These are phyloP conservation scores for Maudiozyma humilis DNA, from an alignment of 1,139 yeast species.

Conservation along the genomic window DNA sequence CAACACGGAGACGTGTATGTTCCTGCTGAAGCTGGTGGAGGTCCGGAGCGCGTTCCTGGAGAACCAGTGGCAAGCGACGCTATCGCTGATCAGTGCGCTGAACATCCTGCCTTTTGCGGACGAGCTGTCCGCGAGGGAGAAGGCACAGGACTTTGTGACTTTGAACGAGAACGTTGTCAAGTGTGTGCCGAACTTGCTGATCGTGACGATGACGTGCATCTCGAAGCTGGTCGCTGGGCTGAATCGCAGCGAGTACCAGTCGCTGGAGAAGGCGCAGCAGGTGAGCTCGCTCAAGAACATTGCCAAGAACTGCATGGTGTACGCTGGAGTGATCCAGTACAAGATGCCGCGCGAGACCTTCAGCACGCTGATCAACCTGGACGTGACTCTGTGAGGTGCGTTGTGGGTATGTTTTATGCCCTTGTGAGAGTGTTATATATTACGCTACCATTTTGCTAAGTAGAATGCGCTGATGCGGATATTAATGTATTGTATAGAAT, in stretches of 20 bases:
- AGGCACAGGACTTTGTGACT: constrained; percentile 50
- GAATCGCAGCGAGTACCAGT: constrained; percentile 33
- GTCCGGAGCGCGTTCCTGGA: constrained; percentile 55
- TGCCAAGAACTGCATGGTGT: constrained; percentile 84
- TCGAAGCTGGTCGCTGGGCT: constrained; percentile 50
- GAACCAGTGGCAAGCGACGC: constrained; percentile 54
- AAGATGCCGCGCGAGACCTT: constrained; percentile 91
- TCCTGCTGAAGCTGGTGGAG: constrained; percentile 56
- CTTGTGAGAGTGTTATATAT: too few species aligned
- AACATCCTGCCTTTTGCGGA: constrained; percentile 53
- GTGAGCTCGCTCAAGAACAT: constrained; percentile 51
- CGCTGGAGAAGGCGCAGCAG: constrained; percentile 45
- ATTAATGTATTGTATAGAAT: too few species aligned
- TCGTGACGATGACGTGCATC: constrained; percentile 75
- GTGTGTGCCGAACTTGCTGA: constrained; percentile 70
- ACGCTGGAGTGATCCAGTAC: constrained; percentile 92
- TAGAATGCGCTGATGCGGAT: too few species aligned
- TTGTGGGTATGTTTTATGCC: too few species aligned
- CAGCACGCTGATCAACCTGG: constrained; percentile 63
- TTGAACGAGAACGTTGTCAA: constrained; percentile 67
- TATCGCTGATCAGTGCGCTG: constrained; percentile 49
- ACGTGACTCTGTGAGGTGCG: constrained; percentile 34
- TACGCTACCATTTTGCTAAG: too few species aligned
- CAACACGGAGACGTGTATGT: constrained; percentile 54
- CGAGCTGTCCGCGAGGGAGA: constrained; percentile 42